Percentiles rank a stretch among this genome's conserved stretches.
Evolutionary conservation across 202 grass and related monocot species (phyloP).

Genomic region (Bolboschoenoplectus hybrid): DNA sequence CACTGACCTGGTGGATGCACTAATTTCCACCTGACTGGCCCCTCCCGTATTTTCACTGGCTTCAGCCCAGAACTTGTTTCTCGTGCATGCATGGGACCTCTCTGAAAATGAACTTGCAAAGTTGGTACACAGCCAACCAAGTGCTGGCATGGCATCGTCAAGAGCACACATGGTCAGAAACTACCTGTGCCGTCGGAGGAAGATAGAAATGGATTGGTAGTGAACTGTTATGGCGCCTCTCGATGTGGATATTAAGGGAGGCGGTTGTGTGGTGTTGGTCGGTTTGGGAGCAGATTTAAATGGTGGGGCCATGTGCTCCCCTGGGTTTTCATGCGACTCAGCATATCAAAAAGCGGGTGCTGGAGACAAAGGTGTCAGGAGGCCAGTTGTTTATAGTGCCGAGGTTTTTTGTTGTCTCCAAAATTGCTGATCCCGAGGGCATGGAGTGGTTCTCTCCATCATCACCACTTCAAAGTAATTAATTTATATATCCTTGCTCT

Average conservation of each 20-base stretch:
- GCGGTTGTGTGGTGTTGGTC: slow-evolving; percentile 69
- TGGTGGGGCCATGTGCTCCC: slow-evolving; percentile 84
- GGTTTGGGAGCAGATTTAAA: slow-evolving; percentile 71
- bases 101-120: slow-evolving; percentile 46
- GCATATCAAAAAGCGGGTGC: slow-evolving; percentile 68
- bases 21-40: slow-evolving; percentile 67
- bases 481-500: not conserved
- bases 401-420: slow-evolving; percentile 74
- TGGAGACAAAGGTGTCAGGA: slow-evolving; percentile 57
- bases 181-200: slow-evolving; percentile 35
- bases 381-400: slow-evolving; percentile 81
- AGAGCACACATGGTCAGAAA: slow-evolving; percentile 50
- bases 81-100: slow-evolving; percentile 78
- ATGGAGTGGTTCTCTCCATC: slow-evolving; percentile 86
- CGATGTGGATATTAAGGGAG: slow-evolving; percentile 75
- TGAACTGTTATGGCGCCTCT: slow-evolving; percentile 72
- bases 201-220: slow-evolving; percentile 61
- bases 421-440: slow-evolving; percentile 67
- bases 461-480: slow-evolving; percentile 77
- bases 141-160: slow-evolving; percentile 49
- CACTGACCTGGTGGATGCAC: slow-evolving; percentile 71
- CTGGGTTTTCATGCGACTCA: slow-evolving; percentile 85
- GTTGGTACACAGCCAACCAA: slow-evolving; percentile 57
- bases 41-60: slow-evolving; percentile 81
- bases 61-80: slow-evolving; percentile 63